phyloP scores from a whole-genome alignment of 2,329 filamentous ascomycete species.

The Stagonosporopsis chrysanthemi region DNA sequence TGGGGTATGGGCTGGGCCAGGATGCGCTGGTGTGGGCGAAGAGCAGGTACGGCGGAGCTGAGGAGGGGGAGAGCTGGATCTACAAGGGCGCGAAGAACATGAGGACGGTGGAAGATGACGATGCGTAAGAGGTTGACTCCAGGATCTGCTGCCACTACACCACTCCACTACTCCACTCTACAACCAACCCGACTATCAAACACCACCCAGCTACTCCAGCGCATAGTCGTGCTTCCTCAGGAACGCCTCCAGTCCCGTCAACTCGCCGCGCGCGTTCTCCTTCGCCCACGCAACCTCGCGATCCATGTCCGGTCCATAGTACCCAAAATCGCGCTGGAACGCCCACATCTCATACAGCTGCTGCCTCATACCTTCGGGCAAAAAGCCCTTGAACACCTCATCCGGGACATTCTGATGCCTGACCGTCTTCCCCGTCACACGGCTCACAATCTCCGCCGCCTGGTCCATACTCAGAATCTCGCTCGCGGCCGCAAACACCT shows the following conservation, averaged over 20 bases:
- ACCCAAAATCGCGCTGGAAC: constrained; percentile 39
- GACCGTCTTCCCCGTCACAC: constrained; percentile 52
- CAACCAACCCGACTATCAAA: neutral
- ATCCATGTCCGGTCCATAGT: constrained; percentile 36
- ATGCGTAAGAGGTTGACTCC: neutral
- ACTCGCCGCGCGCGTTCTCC: constrained; percentile 30
- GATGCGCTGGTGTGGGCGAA: constrained; percentile 74
- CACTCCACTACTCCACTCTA: neutral
- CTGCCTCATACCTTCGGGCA: constrained; percentile 29
- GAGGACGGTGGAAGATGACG: constrained; percentile 7
- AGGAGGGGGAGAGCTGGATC: constrained; percentile 51
- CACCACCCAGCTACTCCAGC: constrained; percentile 28
- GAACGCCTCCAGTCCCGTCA: constrained; percentile 41
- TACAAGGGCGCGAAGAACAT: constrained; percentile 50
- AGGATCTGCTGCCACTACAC: neutral
- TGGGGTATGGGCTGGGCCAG: constrained; percentile 82
- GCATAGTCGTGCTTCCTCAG: constrained; percentile 28
- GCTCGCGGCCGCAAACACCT: constrained; percentile 55
- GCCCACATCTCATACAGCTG: constrained; percentile 39
- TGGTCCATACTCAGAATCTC: constrained; percentile 52
- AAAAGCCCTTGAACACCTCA: constrained; percentile 35
- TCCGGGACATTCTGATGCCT: constrained; percentile 34
- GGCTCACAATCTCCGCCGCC: constrained; percentile 50
- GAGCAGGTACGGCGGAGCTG: constrained; percentile 20
- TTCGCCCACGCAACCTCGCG: constrained; percentile 37